A percentile compares a stretch with the other conserved stretches of the same genome.
Conservation (phyloP, 495 filamentous ascomycete genomes). For the Aspergillus incahuasiensis region DNA sequence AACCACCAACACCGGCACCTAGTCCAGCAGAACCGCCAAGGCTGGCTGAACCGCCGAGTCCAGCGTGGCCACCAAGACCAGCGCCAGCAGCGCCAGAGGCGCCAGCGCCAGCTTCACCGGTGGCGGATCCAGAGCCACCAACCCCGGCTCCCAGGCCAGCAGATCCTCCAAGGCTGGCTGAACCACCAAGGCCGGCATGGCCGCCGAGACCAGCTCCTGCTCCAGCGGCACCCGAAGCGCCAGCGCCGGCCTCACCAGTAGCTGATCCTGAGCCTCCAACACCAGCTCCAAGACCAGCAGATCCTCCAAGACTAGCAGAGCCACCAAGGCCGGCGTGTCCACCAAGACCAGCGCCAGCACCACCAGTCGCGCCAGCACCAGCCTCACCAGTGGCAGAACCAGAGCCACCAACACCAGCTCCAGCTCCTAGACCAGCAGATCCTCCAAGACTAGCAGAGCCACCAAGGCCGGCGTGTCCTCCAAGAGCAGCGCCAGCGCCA, state of each 20-base stretch:
- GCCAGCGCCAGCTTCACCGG: neutral
- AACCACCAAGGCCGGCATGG: neutral
- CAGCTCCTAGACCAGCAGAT: neutral
- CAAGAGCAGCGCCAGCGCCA: neutral
- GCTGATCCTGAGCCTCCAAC: neutral
- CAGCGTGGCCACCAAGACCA: neutral
- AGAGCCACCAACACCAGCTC: neutral
- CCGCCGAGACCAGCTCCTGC: neutral
- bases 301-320: neutral
- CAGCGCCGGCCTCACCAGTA: conserved; percentile 4
- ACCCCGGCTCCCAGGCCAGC: neutral
- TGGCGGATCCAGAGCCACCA: neutral
- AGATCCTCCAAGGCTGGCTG: neutral
- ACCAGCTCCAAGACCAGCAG: neutral
- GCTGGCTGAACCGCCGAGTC: neutral
- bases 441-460: neutral
- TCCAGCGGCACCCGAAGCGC: conserved; percentile 7
- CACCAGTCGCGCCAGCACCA: too few relatives aligned
- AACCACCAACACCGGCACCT: neutral
- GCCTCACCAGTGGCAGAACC: too few relatives aligned
- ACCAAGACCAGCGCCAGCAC: neutral
- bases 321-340: neutral
- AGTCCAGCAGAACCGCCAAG: neutral
- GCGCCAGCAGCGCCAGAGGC: neutral
- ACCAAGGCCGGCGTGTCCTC: neutral